Base-by-base conservation (phyloP, 768 basidiomycete species). In the Termitomyces sp. region DNA sequence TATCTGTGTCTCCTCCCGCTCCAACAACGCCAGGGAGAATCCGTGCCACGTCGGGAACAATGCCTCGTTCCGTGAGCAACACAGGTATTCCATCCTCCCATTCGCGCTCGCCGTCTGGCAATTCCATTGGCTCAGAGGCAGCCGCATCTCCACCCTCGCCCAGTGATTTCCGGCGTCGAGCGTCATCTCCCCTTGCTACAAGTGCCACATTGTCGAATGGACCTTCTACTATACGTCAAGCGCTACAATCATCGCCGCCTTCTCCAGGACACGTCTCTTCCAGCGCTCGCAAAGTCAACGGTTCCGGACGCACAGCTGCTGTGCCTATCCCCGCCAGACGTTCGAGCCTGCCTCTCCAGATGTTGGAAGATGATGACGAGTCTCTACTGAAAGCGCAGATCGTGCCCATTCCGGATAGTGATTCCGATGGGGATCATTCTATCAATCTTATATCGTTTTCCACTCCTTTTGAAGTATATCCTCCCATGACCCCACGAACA, bases 331-430 rank as follows among this genome's bases (percentile, higher is more conserved):
- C 69, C 18, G 56, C 61, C 7, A 74, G 77, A 41, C 74, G 77
- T 40, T 81, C 82, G 7, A 69, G 72, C 3, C 58, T 76, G 38
- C 71, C 80, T 40, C 69, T 76, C 25, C 73, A 73, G 58, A 63
- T 64, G 31, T 49, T 72, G 16, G 66, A 70, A 41, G 70, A 66
- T 56, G 69, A 74, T 16, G 81, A 89, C 36, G 81, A 87, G 39
- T 84, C 86, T 25, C 72, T 91, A 3, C 78, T 92, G 36, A 73
- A 86, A 42, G 88, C 90, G 1, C 82, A 85, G 54, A 74, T 75
- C 23, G 84, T 90, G 36, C 91, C 89, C n/a, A 76, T 90, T 18
- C 89, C 90, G 2, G 85, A 83, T 61, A 83, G 79, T 58, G 89
- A 90, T 62, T 88, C 84, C 0, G 89, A 89, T 35, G 76, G 74